phyloP scores from a whole-genome alignment of 768 basidiomycete genomes.

The Xerocomus brunneocitrinus region DNA sequence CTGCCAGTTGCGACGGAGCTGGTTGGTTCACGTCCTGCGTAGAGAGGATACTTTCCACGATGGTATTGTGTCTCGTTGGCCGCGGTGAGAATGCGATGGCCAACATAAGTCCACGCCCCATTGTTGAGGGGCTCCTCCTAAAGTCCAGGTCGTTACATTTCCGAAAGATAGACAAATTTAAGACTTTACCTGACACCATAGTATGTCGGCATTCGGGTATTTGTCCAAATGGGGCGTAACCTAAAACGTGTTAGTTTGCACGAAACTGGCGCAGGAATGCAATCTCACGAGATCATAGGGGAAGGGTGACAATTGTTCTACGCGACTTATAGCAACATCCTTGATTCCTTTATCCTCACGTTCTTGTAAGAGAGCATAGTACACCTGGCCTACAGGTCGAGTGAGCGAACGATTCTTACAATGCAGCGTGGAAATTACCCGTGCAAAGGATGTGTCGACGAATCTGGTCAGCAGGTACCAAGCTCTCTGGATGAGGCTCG shows the following conservation, averaged over 20 bases:
- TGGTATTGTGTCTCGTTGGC: slow-evolving; percentile 87
- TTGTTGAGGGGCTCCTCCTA: slow-evolving; percentile 96
- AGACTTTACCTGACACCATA: slow-evolving; percentile 77
- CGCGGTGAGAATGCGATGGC: slow-evolving; percentile 91
- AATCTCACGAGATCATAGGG: slow-evolving; percentile 84
- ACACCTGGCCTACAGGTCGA: slow-evolving; percentile 73
- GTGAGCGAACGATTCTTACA: neutral
- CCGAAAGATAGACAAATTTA: neutral
- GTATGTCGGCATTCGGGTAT: slow-evolving; percentile 90
- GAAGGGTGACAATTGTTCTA: slow-evolving; percentile 96
- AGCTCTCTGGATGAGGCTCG: slow-evolving; percentile 64
- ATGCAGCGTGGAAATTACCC: slow-evolving; percentile 35
- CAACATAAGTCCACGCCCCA: slow-evolving; percentile 96
- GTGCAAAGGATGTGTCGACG: slow-evolving; percentile 89
- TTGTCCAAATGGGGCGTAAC: slow-evolving; percentile 91
- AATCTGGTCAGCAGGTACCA: slow-evolving; percentile 82
- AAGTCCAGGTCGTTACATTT: slow-evolving; percentile 6
- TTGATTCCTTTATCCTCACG: slow-evolving; percentile 88
- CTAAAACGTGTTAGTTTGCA: slow-evolving; percentile 34
- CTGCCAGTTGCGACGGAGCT: slow-evolving; percentile 90
- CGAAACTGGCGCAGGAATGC: neutral
- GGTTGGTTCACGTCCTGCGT: slow-evolving; percentile 90
- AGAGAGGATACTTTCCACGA: slow-evolving; percentile 83
- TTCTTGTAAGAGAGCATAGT: slow-evolving; percentile 83
- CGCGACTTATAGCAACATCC: slow-evolving; percentile 87